Conservation (phyloP, 805 yeast genomes). For the Komagataella phaffii region DNA sequence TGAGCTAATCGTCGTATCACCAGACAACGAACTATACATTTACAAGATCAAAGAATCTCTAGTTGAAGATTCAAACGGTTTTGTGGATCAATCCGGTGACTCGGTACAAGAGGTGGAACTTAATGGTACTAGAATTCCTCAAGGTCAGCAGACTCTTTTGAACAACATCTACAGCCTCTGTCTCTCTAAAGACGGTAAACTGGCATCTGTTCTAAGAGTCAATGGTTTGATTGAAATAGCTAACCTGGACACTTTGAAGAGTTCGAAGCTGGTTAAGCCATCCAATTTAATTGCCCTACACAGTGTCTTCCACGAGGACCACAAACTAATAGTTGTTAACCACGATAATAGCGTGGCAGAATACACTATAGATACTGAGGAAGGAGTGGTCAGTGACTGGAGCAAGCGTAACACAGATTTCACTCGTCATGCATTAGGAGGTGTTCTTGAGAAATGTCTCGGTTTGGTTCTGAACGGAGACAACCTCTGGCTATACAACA, state of each 20-base stretch:
- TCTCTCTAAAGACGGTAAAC: conserved; percentile 28
- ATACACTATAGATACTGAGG: conserved; percentile 26
- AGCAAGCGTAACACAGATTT: conserved; percentile 62
- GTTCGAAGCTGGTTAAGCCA: conserved; percentile 40
- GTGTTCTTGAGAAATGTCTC: conserved; percentile 51
- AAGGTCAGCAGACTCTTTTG: conserved; percentile 20
- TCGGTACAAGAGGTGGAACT: conserved; percentile 21
- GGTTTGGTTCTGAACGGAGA: conserved; percentile 41
- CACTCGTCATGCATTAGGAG: conserved; percentile 51
- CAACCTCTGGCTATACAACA: conserved; percentile 77
- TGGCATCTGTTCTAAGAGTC: background rate
- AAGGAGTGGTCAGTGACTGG: conserved; percentile 52
- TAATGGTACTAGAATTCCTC: conserved; percentile 21
- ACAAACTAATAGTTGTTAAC: conserved; percentile 49
- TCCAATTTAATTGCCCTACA: conserved; percentile 43
- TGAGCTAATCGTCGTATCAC: conserved; percentile 33
- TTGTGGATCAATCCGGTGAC: conserved; percentile 21
- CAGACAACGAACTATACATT: conserved; percentile 40
- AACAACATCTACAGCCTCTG: conserved; percentile 39
- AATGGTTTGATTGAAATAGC: conserved; percentile 47
- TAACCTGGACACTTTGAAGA: conserved; percentile 15
- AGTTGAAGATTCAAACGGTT: conserved; percentile 13
- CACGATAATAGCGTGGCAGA: conserved; percentile 69
- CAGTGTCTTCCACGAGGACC: conserved; percentile 34
- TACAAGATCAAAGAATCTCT: conserved; percentile 17